These are phyloP conservation scores for Solanum phureja DNA, from an alignment of 257 asterid genomes.

Conservation along the genomic window DNA sequence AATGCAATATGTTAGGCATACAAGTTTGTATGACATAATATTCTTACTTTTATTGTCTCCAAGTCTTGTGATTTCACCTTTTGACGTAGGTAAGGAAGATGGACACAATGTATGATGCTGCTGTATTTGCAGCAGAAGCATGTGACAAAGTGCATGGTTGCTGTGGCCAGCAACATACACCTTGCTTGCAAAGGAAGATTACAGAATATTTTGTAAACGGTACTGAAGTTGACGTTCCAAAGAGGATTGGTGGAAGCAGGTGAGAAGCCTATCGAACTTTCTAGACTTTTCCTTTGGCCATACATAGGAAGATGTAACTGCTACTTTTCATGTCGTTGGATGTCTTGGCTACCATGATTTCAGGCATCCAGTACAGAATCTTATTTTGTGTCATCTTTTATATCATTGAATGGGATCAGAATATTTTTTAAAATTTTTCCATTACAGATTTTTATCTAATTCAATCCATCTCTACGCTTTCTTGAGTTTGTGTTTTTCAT, in stretches of 20 bases:
- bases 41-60: neutral
- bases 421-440: neutral
- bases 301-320: neutral
- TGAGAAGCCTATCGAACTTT: slow-evolving; percentile 4
- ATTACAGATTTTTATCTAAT: neutral
- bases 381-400: neutral
- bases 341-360: neutral
- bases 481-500: neutral
- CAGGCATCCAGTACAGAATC: neutral
- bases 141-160: slow-evolving; percentile 64
- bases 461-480: neutral
- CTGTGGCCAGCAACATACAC: slow-evolving; percentile 46
- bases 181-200: slow-evolving; percentile 64
- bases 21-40: neutral
- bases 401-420: neutral
- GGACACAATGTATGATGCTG: slow-evolving; percentile 63
- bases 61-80: slow-evolving; percentile 1
- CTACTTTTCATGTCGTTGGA: neutral
- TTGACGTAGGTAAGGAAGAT: slow-evolving; percentile 53
- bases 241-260: slow-evolving; percentile 56
- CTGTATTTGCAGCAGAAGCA: slow-evolving; percentile 42
- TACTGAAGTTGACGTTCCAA: slow-evolving; percentile 28
- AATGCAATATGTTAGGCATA: neutral
- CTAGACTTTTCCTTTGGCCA: neutral
- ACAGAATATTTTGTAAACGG: slow-evolving; percentile 54